Evolutionary conservation across 768 basidiomycete species (phyloP), one percentile per base, ranked within the genome.

Genomic region (Tylopilus sp.): DNA sequence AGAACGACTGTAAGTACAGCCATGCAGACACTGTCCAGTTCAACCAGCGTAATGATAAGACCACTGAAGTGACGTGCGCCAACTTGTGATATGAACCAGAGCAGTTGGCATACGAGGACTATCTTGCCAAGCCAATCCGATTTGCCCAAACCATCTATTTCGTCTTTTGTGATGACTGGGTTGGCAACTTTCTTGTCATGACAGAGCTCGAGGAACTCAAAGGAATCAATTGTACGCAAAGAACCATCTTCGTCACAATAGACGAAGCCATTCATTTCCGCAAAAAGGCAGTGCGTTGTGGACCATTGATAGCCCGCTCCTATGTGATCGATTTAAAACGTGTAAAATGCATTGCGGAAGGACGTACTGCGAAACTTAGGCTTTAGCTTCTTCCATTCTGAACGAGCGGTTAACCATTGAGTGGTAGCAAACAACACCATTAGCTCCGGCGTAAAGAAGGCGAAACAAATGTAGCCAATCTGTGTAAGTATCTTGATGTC

Each of bases 1-100:
- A 44, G 21, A 15, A 44, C 31, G 20, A 49, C 11, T 2, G 42
- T 25, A 9, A 53, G 28, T 1, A 33, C 10, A 17, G 26, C 42
- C 42, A 53, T 49, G 22, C 41, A 53, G 3, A 49, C n/a, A 7
- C 42, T 53, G 36, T 53, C 52, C 3, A 49, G 47, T 25, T 53
- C 47, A 36, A 53, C 30, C 18, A 53, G 36, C 1, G 52, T 53
- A 41, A 53, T 11, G 2, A 5, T 15, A 10, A 48, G 28, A 30
- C 35, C 2, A 10, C 20, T 21, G 3, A 17, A 13, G 15, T 11
- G 15, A 28, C 53, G 33, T 11, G 31, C 39, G 23, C 20, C 26
- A 8, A 18, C 26, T 22, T 50, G 44, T 8, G 39, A 6, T 11
- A 12, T 12, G 13, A 52, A 52, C 46, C 48, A 50, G 31, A 35